Evolutionary conservation across 768 basidiomycete species (phyloP).

Genomic region (Calocybe gangraenosa): DNA sequence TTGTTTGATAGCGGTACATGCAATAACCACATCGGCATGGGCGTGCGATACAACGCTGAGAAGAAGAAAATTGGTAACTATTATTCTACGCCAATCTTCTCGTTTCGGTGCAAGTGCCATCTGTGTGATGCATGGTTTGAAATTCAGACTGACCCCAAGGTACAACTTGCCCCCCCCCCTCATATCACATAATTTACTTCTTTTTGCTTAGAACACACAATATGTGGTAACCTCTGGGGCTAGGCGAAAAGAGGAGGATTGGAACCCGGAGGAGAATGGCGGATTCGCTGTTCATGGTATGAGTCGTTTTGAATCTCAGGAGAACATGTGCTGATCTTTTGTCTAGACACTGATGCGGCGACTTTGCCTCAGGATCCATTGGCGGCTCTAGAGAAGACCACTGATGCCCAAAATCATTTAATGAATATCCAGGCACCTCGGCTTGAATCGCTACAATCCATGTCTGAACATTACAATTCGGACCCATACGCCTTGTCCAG

Average conservation of each 20-base stretch:
- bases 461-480: constrained; percentile 73
- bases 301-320: constrained; percentile 10
- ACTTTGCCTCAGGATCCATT: constrained; percentile 75
- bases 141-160: constrained; percentile 96
- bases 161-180: constrained; percentile 25
- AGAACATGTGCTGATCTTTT: not conserved
- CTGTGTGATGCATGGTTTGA: constrained; percentile 97
- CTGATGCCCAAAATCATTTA: constrained; percentile 66
- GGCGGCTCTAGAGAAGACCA: constrained; percentile 84
- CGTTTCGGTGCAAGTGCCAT: constrained; percentile 97
- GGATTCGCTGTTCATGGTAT: constrained; percentile 86
- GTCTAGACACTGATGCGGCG: constrained; percentile 64
- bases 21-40: constrained; percentile 96
- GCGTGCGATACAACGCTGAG: constrained; percentile 99
- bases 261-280: constrained; percentile 96
- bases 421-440: constrained; percentile 77
- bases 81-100: constrained; percentile 91
- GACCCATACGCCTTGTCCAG: constrained; percentile 85
- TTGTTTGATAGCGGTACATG: constrained; percentile 69
- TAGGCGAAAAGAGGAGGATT: constrained; percentile 92
- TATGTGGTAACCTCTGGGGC: constrained; percentile 93
- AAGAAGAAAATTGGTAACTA: constrained; percentile 97
- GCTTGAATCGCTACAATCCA: constrained; percentile 70
- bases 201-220: constrained; percentile 71
- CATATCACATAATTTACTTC: not conserved